phyloP scores from a whole-genome alignment of 352 stramenopile genomes.

The Globisporangium paddicum region DNA sequence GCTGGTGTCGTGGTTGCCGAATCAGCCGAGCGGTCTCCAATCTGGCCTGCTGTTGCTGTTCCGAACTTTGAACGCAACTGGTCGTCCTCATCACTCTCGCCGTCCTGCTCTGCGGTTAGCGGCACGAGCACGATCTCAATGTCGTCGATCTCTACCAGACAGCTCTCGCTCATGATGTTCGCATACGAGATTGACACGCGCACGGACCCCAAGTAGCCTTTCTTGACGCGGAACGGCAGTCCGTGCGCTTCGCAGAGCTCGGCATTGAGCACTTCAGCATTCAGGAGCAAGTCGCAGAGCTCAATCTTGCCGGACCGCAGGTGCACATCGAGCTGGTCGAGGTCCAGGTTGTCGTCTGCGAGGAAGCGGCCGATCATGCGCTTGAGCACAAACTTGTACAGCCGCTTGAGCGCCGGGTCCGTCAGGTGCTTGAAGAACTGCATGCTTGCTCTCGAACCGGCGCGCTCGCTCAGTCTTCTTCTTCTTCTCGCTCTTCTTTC shows the following conservation, averaged over 20 bases:
- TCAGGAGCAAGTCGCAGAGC: conserved; percentile 77
- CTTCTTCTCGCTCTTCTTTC: background rate
- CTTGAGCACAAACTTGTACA: conserved; percentile 91
- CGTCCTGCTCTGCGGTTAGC: conserved; percentile 10
- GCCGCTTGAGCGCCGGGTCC: conserved; percentile 84
- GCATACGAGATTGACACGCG: conserved; percentile 82
- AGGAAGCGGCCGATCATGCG: conserved; percentile 86
- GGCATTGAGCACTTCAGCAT: conserved; percentile 73
- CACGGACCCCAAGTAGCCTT: conserved; percentile 82
- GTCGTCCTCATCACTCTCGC: conserved; percentile 12
- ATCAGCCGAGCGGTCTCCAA: conserved; percentile 1
- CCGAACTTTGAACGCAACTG: background rate
- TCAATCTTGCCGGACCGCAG: conserved; percentile 70
- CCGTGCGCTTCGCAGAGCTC: conserved; percentile 65
- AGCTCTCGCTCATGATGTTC: conserved; percentile 88
- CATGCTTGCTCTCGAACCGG: conserved; percentile 27
- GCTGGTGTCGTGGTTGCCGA: background rate
- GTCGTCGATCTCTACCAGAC: conserved; percentile 83
- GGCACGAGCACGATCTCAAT: conserved; percentile 87
- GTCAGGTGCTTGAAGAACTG: conserved; percentile 89
- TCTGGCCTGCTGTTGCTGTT: background rate
- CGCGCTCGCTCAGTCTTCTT: background rate
- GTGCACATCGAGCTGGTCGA: conserved; percentile 86
- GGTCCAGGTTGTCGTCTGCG: conserved; percentile 71
- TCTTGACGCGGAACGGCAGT: conserved; percentile 82